phyloP scores from a whole-genome alignment of 2,329 filamentous ascomycete genomes.

The Trichoderma asperellum region DNA sequence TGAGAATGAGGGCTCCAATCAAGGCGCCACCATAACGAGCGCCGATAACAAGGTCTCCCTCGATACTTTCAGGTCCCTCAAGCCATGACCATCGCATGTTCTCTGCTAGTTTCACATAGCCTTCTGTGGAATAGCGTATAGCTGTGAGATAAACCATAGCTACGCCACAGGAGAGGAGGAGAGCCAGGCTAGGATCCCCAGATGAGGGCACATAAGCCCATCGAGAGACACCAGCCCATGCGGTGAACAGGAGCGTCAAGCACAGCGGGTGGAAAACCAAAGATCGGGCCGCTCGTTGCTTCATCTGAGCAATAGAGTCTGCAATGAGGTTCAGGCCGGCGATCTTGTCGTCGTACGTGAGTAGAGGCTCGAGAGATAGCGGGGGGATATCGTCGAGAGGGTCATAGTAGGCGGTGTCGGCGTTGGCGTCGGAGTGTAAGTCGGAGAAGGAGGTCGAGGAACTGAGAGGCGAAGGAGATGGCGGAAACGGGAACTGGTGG shows the following conservation, averaged over 20 bases:
- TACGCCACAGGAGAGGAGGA: slow-evolving; percentile 63
- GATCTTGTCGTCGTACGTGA: slow-evolving; percentile 61
- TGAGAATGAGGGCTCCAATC: slow-evolving; percentile 72
- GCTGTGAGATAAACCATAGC: slow-evolving; percentile 66
- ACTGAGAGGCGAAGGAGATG: slow-evolving; percentile 62
- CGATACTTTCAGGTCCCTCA: slow-evolving; percentile 44
- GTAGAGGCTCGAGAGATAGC: slow-evolving; percentile 64
- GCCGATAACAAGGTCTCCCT: slow-evolving; percentile 64
- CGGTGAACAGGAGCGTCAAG: slow-evolving; percentile 51
- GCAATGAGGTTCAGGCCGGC: slow-evolving; percentile 74
- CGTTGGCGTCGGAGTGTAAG: slow-evolving; percentile 39
- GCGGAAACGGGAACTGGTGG: slow-evolving; percentile 42
- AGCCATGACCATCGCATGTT: slow-evolving; percentile 66
- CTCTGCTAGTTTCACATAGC: slow-evolving; percentile 68
- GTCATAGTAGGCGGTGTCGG: slow-evolving; percentile 40
- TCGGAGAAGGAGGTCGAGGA: slow-evolving; percentile 35
- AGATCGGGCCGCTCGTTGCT: slow-evolving; percentile 65
- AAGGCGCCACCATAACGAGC: slow-evolving; percentile 69
- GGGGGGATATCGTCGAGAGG: slow-evolving; percentile 58
- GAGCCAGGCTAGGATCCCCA: slow-evolving; percentile 56
- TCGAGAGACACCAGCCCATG: slow-evolving; percentile 52
- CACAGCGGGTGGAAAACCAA: slow-evolving; percentile 67
- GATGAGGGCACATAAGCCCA: slow-evolving; percentile 50
- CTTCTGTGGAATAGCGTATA: slow-evolving; percentile 62
- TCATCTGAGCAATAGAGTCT: slow-evolving; percentile 82